phyloP scores from a whole-genome alignment of 2,329 filamentous ascomycete species.

The Graphiopsis chlorocephala region DNA sequence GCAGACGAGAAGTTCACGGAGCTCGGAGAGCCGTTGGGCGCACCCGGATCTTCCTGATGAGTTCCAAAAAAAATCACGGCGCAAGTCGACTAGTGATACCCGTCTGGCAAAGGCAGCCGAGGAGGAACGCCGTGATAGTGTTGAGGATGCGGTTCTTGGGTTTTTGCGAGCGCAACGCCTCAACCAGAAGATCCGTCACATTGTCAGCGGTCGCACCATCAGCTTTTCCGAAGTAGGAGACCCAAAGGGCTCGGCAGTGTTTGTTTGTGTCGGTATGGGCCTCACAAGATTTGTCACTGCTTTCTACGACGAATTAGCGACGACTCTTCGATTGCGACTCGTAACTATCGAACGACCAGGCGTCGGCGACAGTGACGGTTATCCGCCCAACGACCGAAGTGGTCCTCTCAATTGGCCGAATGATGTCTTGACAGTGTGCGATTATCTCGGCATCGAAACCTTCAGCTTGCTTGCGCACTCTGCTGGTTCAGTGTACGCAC shows the following conservation, averaged over 20 bases:
- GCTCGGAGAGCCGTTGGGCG: neutral
- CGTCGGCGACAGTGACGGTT: slow-evolving; percentile 85
- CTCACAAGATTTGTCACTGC: slow-evolving; percentile 92
- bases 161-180: slow-evolving; percentile 81
- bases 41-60: slow-evolving; percentile 30
- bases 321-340: slow-evolving; percentile 81
- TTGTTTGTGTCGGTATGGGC: slow-evolving; percentile 97
- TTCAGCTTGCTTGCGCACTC: slow-evolving; percentile 97
- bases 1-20: neutral
- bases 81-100: slow-evolving; percentile 34
- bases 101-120: slow-evolving; percentile 56
- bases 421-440: slow-evolving; percentile 92
- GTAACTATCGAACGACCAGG: slow-evolving; percentile 94
- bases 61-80: slow-evolving; percentile 27
- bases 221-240: slow-evolving; percentile 97
- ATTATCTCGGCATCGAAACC: slow-evolving; percentile 85
- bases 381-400: slow-evolving; percentile 76
- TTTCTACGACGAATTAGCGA: slow-evolving; percentile 93
- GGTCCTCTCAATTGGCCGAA: slow-evolving; percentile 85
- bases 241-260: slow-evolving; percentile 83
- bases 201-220: slow-evolving; percentile 80
- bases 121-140: slow-evolving; percentile 71
- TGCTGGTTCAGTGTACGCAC: slow-evolving; percentile 93
- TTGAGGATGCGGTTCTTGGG: slow-evolving; percentile 81
- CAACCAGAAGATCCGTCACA: slow-evolving; percentile 83